A percentile compares a stretch with the other conserved stretches of the same genome.
These are phyloP conservation scores for Sugiyamaella pinicola DNA, from an alignment of 1,139 yeast genomes.

Conservation along the genomic window DNA sequence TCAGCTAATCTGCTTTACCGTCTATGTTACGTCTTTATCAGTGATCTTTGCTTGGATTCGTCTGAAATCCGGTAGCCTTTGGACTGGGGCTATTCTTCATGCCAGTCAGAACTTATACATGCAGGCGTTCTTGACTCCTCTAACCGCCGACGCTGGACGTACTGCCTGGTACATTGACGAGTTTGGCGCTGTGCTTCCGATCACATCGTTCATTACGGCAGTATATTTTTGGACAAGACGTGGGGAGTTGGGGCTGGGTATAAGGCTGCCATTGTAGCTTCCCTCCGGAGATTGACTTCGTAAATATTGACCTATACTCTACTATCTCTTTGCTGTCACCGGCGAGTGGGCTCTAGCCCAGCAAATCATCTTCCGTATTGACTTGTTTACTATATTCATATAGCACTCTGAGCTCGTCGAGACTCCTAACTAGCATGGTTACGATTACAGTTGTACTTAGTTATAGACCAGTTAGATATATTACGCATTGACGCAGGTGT, in stretches of 20 bases:
- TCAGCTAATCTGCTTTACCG: constrained; percentile 4
- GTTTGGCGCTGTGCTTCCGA: constrained; percentile 17
- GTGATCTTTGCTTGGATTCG: constrained; percentile 5
- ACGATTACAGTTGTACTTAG: too few species aligned
- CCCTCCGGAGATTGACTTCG: too few species aligned
- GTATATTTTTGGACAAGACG: constrained; percentile 5
- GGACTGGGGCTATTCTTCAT: constrained; percentile 13
- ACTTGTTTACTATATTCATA: too few species aligned
- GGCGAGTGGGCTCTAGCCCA: too few species aligned
- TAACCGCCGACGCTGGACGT: constrained; percentile 5
- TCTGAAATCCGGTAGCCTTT: constrained; percentile 5
- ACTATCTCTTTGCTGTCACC: too few species aligned
- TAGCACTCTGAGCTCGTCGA: too few species aligned
- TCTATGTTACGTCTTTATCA: background rate
- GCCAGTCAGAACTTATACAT: constrained; percentile 8
- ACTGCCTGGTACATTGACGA: constrained; percentile 10
- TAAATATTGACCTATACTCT: too few species aligned
- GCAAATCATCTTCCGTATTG: too few species aligned
- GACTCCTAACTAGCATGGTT: too few species aligned
- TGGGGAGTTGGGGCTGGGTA: constrained; percentile 1
- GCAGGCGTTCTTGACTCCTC: constrained; percentile 8
- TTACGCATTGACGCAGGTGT: too few species aligned
- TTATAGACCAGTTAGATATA: too few species aligned
- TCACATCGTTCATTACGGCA: constrained; percentile 3
- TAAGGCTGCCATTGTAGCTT: constrained; percentile 2